Base-by-base conservation (phyloP, 2,329 filamentous ascomycete species). In the Graphiopsis chlorocephala region DNA sequence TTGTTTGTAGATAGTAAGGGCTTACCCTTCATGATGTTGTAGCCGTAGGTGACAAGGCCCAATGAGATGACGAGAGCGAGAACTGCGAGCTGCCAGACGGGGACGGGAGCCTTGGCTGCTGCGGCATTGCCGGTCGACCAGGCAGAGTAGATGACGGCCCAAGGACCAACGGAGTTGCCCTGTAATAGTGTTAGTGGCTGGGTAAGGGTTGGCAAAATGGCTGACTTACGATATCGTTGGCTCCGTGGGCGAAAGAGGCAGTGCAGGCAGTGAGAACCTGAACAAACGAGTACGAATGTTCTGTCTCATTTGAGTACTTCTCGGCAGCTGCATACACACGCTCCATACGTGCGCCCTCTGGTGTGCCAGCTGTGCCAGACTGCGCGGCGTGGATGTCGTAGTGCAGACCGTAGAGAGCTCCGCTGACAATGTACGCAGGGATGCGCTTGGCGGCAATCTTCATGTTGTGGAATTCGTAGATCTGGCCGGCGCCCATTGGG, bases 301-400 rank as follows among this genome's bases (percentile, higher is more conserved):
- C 86, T 68, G 83, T 80, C 67, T 84, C 82, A 76, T 89, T 89
- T 71, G 87, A 82, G 75, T 84, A 89, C 72, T 88, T 86, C 29
- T 81, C 76, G 2, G 84, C 86, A 29, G 80, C 81, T 17, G 84
- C 84, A 72, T 88, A 74, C 15, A 85, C 81, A 4, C 88, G 83
- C 31, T 80, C 81, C 63, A 90, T 88, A 87, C 90, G 88, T 38
- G 79, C 79, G 65, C 90, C 90, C 66, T 93, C 90, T 7, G 90
- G 90, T 1, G 90, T 92, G 25, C 90, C 90, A 14, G 81, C 74
- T 52, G 91, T 84, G 73, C 90, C 90, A 61, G 82, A 82, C 81
- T 93, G 90, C 4, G 89, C 89, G 57, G 85, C 84, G 82, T 93
- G 90, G 72, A 93, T 94, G 71, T 94, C 91, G 79, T 93, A 94